Base-by-base conservation (phyloP, 139 green algal species). In the Gonium pectorale region DNA sequence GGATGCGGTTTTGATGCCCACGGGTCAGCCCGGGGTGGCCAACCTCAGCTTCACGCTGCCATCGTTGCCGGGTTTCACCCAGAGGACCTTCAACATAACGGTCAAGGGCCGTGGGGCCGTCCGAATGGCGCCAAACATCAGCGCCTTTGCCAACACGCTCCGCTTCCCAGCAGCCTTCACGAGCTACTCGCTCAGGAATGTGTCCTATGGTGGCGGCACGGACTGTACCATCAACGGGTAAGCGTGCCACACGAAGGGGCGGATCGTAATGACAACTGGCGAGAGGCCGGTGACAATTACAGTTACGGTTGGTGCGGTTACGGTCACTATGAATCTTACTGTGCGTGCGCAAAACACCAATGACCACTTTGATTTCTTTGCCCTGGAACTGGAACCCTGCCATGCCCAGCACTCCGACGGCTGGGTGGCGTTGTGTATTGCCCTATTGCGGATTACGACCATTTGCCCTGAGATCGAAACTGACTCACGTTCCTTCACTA, bases 141-240 rank as follows among this genome's bases (percentile, higher is more conserved):
- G 9, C 38, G 6, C 0, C 35, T 40, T 64, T 35, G 33, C 59
- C 21, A 38, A 59, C 59, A 52, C 11, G 15, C 22, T 59, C 29
- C 17, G n/a, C 15, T n/a, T n/a, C 46, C 71, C 71, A 1, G 26
- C 52, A 0, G 38, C 90, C 9, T 80, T 88, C 44, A 90, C 68
- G 33, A 73, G 5, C 38, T 85, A 94, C 49, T 60, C 33, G 0
- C 31, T 92, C 1, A 64, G 86, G 4, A 86, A 19, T 5, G 35
- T 38, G 15, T 49, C 64, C 24, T 22, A n/a, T 26, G 19, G 35
- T 15, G 64, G 64, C 64, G 64, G 64, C 64, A 13, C n/a, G 31
- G 64, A 68, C 31, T 7, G 40, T 13, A 22, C 1, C 35, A 70
- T 46, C 35, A 70, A 44, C 64, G 64, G 64, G 64, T 49, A 9